Conservation (phyloP, 2,329 filamentous ascomycete genomes). For the Ophiostoma populinum region DNA sequence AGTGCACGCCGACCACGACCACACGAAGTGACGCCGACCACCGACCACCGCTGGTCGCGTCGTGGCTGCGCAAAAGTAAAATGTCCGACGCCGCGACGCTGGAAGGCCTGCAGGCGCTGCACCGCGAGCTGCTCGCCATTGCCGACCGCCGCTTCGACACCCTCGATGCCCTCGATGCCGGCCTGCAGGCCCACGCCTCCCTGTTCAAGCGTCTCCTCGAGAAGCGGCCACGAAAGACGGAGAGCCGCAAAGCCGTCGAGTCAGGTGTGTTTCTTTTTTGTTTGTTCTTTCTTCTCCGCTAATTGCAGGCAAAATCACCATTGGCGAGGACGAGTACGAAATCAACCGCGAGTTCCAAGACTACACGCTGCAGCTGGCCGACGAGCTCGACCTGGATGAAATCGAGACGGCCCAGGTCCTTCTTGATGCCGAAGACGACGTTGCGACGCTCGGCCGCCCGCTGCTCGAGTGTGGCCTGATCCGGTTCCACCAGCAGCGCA, state of each 20-base stretch:
- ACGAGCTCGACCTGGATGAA: slow-evolving; percentile 83
- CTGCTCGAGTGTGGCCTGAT: slow-evolving; percentile 67
- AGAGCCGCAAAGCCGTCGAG: slow-evolving; percentile 54
- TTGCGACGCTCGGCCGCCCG: slow-evolving; percentile 50
- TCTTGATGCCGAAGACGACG: slow-evolving; percentile 53
- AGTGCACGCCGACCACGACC: neutral
- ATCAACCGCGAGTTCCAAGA: slow-evolving; percentile 83
- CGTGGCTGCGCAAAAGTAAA: slow-evolving; percentile 16
- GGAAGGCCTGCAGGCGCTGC: slow-evolving; percentile 65
- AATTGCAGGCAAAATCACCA: slow-evolving; percentile 50
- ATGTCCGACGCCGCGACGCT: slow-evolving; percentile 64
- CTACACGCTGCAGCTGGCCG: slow-evolving; percentile 61
- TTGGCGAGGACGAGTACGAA: slow-evolving; percentile 56
- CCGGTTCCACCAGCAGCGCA: slow-evolving; percentile 71
- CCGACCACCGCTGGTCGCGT: slow-evolving; percentile 9
- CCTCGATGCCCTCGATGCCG: slow-evolving; percentile 51
- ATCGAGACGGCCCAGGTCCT: slow-evolving; percentile 64
- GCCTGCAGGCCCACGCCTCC: slow-evolving; percentile 48
- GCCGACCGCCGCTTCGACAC: slow-evolving; percentile 45
- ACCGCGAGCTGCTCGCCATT: slow-evolving; percentile 67
- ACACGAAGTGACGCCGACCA: neutral
- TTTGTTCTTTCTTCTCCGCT: neutral
- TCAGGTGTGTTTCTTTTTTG: slow-evolving; percentile 33
- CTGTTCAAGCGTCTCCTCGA: slow-evolving; percentile 58
- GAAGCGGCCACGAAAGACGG: slow-evolving; percentile 56